Base-by-base conservation (phyloP, 2,329 filamentous ascomycete species). In the Penicillium janthinellum region DNA sequence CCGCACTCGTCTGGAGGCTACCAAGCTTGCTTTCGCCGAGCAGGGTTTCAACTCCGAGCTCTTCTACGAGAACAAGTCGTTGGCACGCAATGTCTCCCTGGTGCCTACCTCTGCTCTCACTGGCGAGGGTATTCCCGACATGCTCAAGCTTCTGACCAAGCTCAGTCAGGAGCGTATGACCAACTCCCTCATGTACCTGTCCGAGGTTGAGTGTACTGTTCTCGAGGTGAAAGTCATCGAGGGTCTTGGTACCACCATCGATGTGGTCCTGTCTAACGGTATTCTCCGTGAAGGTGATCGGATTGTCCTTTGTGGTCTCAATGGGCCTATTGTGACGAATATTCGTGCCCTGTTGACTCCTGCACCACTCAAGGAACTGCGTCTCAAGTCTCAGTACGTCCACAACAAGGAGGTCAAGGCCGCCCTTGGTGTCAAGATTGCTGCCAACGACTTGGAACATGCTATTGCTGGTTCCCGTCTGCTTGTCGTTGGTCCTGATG, bases 391-490 rank as follows among this genome's bases (percentile, higher is more conserved):
- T 3, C 86, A 89, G 64, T 99, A 99, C 72, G 94, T 99, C 34
- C 96, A 99, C 83, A 97, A 99, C 83, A 98, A 99, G 82, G 92
- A 96, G 77, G 93, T 97, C 81, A 99, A 97, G 84, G 95, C 96
- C 20, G 92, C 95, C 8, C 86, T 99, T 72, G 95, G 95, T 90
- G 92, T 99, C 77, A 99, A 99, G 86, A 98, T 99, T 74, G 92
- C 92, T 64, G 95, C 94, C 47, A 96, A 96, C 69, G 92, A 93
- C 64, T 89, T 99, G 22, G 95, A 99, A 77, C 89, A 91, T 63
- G 95, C 96, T 67, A 98, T 99, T 77, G 95, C 95, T 62, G 95
- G 95, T 75, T 99, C 96, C 20, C 89, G 96, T 67, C 83, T 99
- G 69, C 87, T 99, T 70, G 93, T 99, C 31, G 92, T 96, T 61